Percentiles rank a stretch among this genome's conserved stretches.
Conservation (phyloP, 495 filamentous ascomycete species). For the Xylaria intraflava region DNA sequence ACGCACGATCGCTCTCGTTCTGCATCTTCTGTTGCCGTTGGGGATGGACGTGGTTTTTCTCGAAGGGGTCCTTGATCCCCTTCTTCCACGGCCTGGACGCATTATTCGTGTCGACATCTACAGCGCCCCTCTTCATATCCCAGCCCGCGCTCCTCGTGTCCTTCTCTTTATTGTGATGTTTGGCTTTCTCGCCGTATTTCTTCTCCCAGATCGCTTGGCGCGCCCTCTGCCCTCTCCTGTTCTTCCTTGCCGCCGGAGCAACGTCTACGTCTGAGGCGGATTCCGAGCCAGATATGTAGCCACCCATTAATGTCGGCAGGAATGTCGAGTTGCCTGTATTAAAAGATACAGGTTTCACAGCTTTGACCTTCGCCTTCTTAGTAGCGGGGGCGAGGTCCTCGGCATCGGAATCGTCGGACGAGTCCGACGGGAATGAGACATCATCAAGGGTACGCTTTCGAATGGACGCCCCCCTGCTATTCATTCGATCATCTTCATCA, state of each 20-base stretch:
- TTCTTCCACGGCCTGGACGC: constrained; percentile 41
- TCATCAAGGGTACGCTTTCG: constrained; percentile 14
- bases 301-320: constrained; percentile 81
- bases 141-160: constrained; percentile 42
- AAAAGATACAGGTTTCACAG: constrained; percentile 16
- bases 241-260: constrained; percentile 52
- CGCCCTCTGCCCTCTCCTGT: constrained; percentile 82
- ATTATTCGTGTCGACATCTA: constrained; percentile 26
- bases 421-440: constrained; percentile 22
- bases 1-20: constrained; percentile 4
- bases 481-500: constrained; percentile 6
- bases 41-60: constrained; percentile 20
- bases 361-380: constrained; percentile 31
- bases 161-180: constrained; percentile 56
- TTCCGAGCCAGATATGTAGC: constrained; percentile 89
- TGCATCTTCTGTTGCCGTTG: constrained; percentile 20
- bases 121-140: constrained; percentile 45
- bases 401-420: constrained; percentile 16
- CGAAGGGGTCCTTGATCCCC: constrained; percentile 29
- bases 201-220: constrained; percentile 85
- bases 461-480: constrained; percentile 17
- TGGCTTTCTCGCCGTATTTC: constrained; percentile 72
- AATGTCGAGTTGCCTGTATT: constrained; percentile 54
- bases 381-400: constrained; percentile 33
- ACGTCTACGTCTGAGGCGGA: constrained; percentile 49